A percentile compares a stretch with the other conserved stretches of the same genome.
Evolutionary conservation across 768 basidiomycete species (phyloP).

Genomic region (Phlegmacium glaucopus): DNA sequence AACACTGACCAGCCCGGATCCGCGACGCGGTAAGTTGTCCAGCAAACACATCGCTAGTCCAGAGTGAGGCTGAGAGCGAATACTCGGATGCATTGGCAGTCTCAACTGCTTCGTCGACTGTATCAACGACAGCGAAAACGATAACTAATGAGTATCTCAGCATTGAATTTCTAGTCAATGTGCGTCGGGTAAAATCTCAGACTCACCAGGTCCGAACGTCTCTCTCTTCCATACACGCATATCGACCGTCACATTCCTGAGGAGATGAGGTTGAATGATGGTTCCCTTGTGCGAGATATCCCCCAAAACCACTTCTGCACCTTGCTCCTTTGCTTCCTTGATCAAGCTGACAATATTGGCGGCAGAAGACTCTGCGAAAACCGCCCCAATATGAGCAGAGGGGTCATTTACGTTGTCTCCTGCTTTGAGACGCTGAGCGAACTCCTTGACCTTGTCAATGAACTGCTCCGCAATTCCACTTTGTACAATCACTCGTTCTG

Average conservation of each 20-base stretch:
- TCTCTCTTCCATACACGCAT: constrained; percentile 56
- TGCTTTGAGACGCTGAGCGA: constrained; percentile 32
- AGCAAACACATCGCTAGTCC: constrained; percentile 43
- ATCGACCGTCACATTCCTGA: constrained; percentile 43
- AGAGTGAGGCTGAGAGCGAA: constrained; percentile 48
- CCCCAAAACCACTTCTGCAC: constrained; percentile 45
- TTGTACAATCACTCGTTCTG: constrained; percentile 55
- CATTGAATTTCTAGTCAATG: not conserved
- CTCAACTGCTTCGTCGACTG: constrained; percentile 50
- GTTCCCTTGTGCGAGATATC: constrained; percentile 36
- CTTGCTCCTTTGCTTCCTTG: constrained; percentile 38
- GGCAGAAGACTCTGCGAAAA: constrained; percentile 45
- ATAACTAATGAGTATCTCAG: constrained; percentile 28
- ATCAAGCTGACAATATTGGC: constrained; percentile 42
- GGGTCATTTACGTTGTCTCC: constrained; percentile 33
- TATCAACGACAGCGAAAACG: constrained; percentile 41
- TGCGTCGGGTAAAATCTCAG: not conserved
- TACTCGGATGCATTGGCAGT: constrained; percentile 54
- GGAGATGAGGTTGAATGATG: constrained; percentile 50
- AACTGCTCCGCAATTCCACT: constrained; percentile 34
- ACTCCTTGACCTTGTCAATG: constrained; percentile 28
- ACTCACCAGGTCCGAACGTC: constrained; percentile 58
- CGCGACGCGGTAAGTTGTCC: constrained; percentile 44
- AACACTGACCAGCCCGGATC: constrained; percentile 41
- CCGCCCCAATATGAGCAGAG: constrained; percentile 27